These are phyloP conservation scores for Saccharomyces kudriavzevii DNA, from an alignment of 805 yeast genomes.

Conservation along the genomic window DNA sequence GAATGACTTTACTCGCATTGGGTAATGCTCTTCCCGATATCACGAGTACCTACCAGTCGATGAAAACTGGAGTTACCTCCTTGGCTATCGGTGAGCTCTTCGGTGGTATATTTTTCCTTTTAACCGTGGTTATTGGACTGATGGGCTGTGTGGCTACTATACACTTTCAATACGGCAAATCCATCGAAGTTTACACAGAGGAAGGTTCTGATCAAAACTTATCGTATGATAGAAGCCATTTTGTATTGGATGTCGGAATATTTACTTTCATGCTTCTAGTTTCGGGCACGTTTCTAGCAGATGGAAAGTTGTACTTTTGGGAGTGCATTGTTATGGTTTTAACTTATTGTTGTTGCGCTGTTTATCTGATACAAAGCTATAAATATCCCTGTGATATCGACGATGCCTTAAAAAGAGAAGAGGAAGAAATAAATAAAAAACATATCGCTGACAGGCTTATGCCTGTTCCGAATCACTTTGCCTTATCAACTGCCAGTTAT, in stretches of 20 bases:
- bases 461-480: neutral
- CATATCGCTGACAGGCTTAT: neutral
- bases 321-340: slow-evolving; percentile 53
- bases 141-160: slow-evolving; percentile 67
- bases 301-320: slow-evolving; percentile 45
- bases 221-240: slow-evolving; percentile 34
- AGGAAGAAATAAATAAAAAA: neutral
- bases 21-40: slow-evolving; percentile 94
- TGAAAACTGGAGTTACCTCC: slow-evolving; percentile 60
- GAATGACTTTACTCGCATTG: slow-evolving; percentile 78
- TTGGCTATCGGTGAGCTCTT: slow-evolving; percentile 85
- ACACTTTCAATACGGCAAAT: slow-evolving; percentile 32
- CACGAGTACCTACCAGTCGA: slow-evolving; percentile 73
- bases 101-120: slow-evolving; percentile 81
- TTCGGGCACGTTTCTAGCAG: slow-evolving; percentile 44
- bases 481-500: neutral
- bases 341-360: slow-evolving; percentile 52
- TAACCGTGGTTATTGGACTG: slow-evolving; percentile 71
- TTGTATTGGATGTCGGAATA: slow-evolving; percentile 54
- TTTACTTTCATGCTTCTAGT: slow-evolving; percentile 45
- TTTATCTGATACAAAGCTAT: slow-evolving; percentile 34
- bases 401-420: neutral
- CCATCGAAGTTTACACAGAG: neutral
- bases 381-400: slow-evolving; percentile 1
- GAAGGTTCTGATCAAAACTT: slow-evolving; percentile 1